Evolutionary conservation across 306 rosid species (phyloP).

Genomic region (Begonia loranthoides): DNA sequence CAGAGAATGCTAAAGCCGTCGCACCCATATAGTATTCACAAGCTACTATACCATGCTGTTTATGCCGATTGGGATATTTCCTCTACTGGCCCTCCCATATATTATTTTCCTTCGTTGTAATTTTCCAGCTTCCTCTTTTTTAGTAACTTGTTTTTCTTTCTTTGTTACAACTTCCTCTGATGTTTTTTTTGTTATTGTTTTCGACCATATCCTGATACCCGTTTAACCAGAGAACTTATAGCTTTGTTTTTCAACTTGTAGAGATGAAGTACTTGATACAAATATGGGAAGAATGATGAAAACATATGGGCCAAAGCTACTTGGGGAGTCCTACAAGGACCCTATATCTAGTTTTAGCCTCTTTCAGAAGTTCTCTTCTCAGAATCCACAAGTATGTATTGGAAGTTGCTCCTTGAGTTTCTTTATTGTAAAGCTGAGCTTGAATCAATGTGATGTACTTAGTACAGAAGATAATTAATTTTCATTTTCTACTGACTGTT

Average conservation of each 20-base stretch:
- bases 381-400: slow-evolving; percentile 45
- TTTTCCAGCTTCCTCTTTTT: not conserved
- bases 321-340: slow-evolving; percentile 55
- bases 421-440: not conserved
- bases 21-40: slow-evolving; percentile 46
- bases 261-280: slow-evolving; percentile 32
- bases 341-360: slow-evolving; percentile 59
- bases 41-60: slow-evolving; percentile 41
- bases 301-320: slow-evolving; percentile 37
- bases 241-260: slow-evolving; percentile 8
- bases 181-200: not conserved
- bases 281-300: slow-evolving; percentile 71
- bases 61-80: slow-evolving; percentile 25
- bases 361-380: slow-evolving; percentile 41
- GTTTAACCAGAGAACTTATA: not conserved
- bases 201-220: no score
- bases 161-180: not conserved
- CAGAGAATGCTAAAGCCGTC: slow-evolving; percentile 45
- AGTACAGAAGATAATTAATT: not conserved
- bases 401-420: not conserved
- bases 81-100: slow-evolving; percentile 38
- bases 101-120: slow-evolving; percentile 79
- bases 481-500: not conserved
- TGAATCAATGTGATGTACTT: not conserved
- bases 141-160: not conserved